These are phyloP conservation scores for Aspergillus sp. DNA, from an alignment of 2,329 filamentous ascomycete genomes.

Conservation along the genomic window DNA sequence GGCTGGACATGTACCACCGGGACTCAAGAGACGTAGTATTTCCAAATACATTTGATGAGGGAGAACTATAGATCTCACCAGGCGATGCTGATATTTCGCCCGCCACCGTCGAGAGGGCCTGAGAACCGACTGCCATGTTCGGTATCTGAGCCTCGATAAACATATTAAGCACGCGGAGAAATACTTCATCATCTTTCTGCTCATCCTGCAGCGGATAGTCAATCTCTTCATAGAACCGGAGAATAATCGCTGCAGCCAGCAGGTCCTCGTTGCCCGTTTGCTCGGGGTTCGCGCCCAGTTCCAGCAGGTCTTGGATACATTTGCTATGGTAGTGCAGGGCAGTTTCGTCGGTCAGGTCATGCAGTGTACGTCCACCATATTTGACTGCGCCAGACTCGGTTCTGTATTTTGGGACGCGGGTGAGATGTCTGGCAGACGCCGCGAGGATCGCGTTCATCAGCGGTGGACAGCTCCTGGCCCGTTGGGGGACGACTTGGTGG, in stretches of 20 bases:
- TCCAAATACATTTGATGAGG: background rate
- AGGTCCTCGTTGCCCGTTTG: slow-evolving; percentile 20
- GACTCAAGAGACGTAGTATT: background rate
- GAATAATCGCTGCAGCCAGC: slow-evolving; percentile 42
- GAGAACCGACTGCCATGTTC: background rate
- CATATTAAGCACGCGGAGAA: slow-evolving; percentile 24
- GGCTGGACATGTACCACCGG: slow-evolving; percentile 17
- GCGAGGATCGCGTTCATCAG: slow-evolving; percentile 39
- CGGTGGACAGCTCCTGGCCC: slow-evolving; percentile 40
- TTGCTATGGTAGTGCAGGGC: slow-evolving; percentile 41
- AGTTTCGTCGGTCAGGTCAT: slow-evolving; percentile 28
- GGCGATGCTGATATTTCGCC: background rate
- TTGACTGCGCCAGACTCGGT: background rate
- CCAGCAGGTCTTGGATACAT: slow-evolving; percentile 39
- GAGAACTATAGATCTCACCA: background rate
- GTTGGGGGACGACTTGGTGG: slow-evolving; percentile 38
- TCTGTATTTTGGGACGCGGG: background rate
- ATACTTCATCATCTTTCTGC: slow-evolving; percentile 20
- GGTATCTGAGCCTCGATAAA: slow-evolving; percentile 22
- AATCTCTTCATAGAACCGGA: slow-evolving; percentile 47
- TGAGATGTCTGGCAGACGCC: slow-evolving; percentile 37
- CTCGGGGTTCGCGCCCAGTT: slow-evolving; percentile 16
- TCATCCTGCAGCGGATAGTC: slow-evolving; percentile 19
- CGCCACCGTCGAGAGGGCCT: no score
- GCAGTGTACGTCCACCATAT: slow-evolving; percentile 16